These are phyloP conservation scores for Rhinocladiella similis DNA, from an alignment of 2,329 filamentous ascomycete species.

Conservation along the genomic window DNA sequence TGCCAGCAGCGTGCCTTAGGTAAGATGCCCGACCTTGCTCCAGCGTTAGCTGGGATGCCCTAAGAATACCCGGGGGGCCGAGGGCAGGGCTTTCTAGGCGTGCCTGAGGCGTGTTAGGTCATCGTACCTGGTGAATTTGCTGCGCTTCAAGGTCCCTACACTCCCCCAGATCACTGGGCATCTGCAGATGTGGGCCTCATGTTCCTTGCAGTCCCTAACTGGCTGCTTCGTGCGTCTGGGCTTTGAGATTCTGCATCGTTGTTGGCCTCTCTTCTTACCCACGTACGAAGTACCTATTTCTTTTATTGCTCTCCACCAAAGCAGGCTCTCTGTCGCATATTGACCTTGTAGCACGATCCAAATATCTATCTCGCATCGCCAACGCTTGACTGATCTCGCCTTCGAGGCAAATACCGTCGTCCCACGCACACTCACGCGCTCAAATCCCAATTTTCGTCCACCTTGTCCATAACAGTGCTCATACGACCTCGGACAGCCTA, in stretches of 20 bases:
- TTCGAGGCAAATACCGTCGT: background rate
- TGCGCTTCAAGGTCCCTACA: constrained; percentile 1
- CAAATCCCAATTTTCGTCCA: constrained; percentile 10
- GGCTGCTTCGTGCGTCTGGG: background rate
- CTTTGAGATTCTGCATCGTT: constrained; percentile 1
- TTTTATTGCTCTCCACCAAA: constrained; percentile 7
- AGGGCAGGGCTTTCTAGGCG: too few relatives aligned
- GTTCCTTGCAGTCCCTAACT: background rate
- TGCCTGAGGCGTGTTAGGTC: too few relatives aligned
- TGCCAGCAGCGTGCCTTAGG: too few relatives aligned
- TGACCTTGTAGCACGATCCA: constrained; percentile 5
- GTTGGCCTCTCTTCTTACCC: constrained; percentile 4
- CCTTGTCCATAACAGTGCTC: constrained; percentile 2
- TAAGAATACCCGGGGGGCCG: too few relatives aligned
- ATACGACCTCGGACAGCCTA: background rate
- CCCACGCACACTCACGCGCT: constrained; percentile 16
- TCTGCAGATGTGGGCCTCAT: background rate
- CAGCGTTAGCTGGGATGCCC: background rate
- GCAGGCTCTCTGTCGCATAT: constrained; percentile 11
- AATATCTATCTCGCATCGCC: background rate
- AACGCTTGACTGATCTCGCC: background rate
- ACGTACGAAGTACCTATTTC: constrained; percentile 8
- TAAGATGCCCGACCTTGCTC: too few relatives aligned
- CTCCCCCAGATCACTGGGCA: background rate
- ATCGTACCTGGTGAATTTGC: background rate